A percentile compares a stretch with the other conserved stretches of the same genome.
Conservation (phyloP, 2,329 filamentous ascomycete genomes). For the Aureobasidium sp. region DNA sequence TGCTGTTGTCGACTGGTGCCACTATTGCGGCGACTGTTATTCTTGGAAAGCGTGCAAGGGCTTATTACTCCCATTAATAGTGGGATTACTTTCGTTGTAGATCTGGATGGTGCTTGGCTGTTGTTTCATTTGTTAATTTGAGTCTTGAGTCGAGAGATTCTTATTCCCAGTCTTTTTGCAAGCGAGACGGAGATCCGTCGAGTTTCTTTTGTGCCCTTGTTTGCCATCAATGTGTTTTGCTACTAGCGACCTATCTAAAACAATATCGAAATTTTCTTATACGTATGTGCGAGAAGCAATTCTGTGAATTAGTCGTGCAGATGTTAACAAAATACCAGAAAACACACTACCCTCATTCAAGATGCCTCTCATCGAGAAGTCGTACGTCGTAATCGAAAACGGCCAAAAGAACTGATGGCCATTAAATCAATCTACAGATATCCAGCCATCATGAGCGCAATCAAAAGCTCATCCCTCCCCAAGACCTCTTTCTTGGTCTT, state of each 20-base stretch:
- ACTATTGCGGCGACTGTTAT: background rate
- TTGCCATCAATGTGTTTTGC: background rate
- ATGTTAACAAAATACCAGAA: background rate
- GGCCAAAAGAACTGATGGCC: no score
- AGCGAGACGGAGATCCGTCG: background rate
- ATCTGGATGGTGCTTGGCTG: no score
- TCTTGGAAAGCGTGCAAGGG: background rate
- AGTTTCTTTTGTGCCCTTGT: background rate
- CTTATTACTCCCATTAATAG: background rate
- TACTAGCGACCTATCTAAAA: background rate
- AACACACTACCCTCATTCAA: background rate
- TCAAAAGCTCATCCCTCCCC: background rate
- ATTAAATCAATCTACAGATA: background rate
- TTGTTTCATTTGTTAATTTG: background rate
- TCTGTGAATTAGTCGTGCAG: accelerated
- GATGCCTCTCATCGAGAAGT: slow-evolving; percentile 3
- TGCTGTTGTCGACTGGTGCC: slow-evolving; percentile 14
- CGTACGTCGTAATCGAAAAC: background rate
- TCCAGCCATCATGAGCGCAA: background rate
- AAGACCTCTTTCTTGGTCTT: background rate
- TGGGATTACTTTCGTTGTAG: no score
- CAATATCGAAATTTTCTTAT: background rate
- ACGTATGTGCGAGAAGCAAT: background rate
- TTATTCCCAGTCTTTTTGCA: slow-evolving; percentile 2
- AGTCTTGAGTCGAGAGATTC: background rate